Conservation (phyloP, 2,329 filamentous ascomycete species). For the Colletotrichum filicis region DNA sequence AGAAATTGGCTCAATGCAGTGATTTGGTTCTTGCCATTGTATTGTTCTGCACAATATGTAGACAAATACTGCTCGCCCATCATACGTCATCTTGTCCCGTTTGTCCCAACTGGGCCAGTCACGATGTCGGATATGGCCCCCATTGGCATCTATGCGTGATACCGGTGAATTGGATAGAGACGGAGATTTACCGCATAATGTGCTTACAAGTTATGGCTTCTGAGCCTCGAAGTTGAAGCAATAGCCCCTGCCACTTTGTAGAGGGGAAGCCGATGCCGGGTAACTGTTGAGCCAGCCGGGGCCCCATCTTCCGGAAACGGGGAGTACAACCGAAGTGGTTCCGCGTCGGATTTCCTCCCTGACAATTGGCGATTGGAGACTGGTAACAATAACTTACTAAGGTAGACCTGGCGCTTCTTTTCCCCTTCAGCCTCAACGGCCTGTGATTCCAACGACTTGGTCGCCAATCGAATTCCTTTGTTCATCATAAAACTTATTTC, state of each 20-base stretch:
- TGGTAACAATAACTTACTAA: not conserved
- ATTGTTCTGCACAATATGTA: no score
- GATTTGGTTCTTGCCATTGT: not conserved
- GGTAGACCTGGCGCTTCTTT: not conserved
- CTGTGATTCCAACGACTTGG: not conserved
- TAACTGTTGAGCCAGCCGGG: constrained; percentile 22
- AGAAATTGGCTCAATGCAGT: not conserved
- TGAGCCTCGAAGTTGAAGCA: not conserved
- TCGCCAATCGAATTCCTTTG: not conserved
- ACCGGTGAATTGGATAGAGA: not conserved
- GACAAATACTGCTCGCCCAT: not conserved
- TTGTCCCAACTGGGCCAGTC: not conserved
- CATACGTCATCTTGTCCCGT: not conserved
- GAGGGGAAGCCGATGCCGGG: constrained; percentile 28
- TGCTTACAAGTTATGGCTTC: not conserved
- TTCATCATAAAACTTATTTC: not conserved
- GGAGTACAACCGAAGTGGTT: not conserved
- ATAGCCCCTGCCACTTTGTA: not conserved
- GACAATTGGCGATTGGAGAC: not conserved
- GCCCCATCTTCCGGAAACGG: constrained; percentile 24
- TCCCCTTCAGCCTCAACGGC: not conserved
- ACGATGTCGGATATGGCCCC: no score
- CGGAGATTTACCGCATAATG: no score
- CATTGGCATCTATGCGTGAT: no score
- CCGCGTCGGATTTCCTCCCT: not conserved